Conservation (phyloP, 139 green algal genomes). For the Picochlorum sp. region DNA sequence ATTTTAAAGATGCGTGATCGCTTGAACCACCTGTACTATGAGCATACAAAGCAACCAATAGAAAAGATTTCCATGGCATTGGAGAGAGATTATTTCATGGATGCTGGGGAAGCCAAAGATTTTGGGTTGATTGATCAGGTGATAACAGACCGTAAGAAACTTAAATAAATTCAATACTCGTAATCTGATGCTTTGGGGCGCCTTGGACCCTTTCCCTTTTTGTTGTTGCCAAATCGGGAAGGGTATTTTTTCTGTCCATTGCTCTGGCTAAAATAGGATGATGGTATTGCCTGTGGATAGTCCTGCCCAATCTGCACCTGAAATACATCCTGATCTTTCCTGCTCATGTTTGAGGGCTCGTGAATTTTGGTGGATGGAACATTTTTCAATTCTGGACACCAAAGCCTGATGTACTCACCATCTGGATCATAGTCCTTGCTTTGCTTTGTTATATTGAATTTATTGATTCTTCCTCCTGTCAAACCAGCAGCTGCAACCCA, state of each 20-base stretch:
- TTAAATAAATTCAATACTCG: not conserved
- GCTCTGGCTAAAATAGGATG: not conserved
- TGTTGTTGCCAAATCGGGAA: not conserved
- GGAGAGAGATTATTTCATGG: slow-evolving; percentile 86
- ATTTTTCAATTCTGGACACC: slow-evolving; percentile 78
- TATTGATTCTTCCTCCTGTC: slow-evolving; percentile 74
- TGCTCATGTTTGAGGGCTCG: slow-evolving; percentile 70
- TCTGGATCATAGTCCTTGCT: slow-evolving; percentile 45
- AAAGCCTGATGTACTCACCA: slow-evolving; percentile 80
- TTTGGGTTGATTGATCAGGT: slow-evolving; percentile 88
- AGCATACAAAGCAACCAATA: slow-evolving; percentile 63
- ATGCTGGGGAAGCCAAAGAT: slow-evolving; percentile 51
- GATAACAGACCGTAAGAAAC: slow-evolving; percentile 25
- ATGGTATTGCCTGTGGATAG: slow-evolving; percentile 51
- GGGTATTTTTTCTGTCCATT: not conserved
- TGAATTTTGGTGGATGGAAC: slow-evolving; percentile 60
- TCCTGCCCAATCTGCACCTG: slow-evolving; percentile 52
- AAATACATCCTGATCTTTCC: slow-evolving; percentile 49
- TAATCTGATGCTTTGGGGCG: not conserved
- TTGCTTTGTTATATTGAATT: slow-evolving; percentile 95
- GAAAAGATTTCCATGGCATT: slow-evolving; percentile 42
- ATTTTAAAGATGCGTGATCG: slow-evolving; percentile 70
- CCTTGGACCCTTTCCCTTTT: not conserved
- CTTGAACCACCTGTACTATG: slow-evolving; percentile 73
- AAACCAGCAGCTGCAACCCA: slow-evolving; percentile 68